These are phyloP conservation scores for Spathaspora hagerdaliae DNA, from an alignment of 805 yeast species.

Conservation along the genomic window DNA sequence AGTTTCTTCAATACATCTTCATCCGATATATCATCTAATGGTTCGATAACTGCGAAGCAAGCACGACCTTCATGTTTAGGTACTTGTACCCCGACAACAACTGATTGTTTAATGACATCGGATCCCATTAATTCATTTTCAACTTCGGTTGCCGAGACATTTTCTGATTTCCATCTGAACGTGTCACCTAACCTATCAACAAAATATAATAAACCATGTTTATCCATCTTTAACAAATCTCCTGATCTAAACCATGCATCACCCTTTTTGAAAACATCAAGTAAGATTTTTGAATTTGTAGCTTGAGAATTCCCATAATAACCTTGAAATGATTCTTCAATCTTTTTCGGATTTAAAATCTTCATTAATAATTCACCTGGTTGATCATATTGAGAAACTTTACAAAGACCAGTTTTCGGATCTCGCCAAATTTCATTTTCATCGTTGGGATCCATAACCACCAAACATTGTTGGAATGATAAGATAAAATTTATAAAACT, in stretches of 20 bases:
- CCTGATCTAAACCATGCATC: conserved; percentile 93
- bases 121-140: conserved; percentile 65
- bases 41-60: conserved; percentile 78
- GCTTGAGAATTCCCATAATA: conserved; percentile 78
- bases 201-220: conserved; percentile 68
- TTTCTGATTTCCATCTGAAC: conserved; percentile 94
- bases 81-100: conserved; percentile 83
- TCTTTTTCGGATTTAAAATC: conserved; percentile 57
- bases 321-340: conserved; percentile 83
- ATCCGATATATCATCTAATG: conserved; percentile 37
- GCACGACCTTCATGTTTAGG: conserved; percentile 93
- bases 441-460: conserved; percentile 77
- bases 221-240: conserved; percentile 70
- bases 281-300: conserved; percentile 68
- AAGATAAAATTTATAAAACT: conserved; percentile 48
- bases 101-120: conserved; percentile 54
- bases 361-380: conserved; percentile 88
- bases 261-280: conserved; percentile 75
- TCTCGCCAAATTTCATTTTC: conserved; percentile 69
- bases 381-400: conserved; percentile 50
- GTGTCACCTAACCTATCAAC: conserved; percentile 94
- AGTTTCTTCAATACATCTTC: conserved; percentile 26
- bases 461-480: conserved; percentile 54
- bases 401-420: conserved; percentile 58
- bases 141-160: conserved; percentile 90